Evolutionary conservation across 192 early-diverging fungal species (phyloP).

Genomic region (Coemansia nantahalensis): DNA sequence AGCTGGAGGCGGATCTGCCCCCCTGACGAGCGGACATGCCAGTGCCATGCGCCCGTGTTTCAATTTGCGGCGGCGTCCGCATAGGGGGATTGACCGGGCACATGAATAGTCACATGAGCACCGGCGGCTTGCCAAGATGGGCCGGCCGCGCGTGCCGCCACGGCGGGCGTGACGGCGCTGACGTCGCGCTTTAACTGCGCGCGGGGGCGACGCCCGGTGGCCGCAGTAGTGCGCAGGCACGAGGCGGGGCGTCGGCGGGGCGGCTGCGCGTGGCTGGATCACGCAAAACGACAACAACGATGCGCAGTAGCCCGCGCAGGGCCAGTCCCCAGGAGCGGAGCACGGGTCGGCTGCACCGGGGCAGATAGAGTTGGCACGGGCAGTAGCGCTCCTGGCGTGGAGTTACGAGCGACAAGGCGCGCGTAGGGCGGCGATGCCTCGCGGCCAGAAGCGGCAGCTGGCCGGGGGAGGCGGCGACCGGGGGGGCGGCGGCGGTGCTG

Average conservation of each 20-base stretch:
- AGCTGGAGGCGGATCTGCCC: too few relatives aligned
- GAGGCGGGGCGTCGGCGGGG: background rate
- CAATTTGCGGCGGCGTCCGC: constrained; percentile 8
- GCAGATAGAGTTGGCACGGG: background rate
- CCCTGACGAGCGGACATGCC: too few relatives aligned
- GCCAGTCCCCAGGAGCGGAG: background rate
- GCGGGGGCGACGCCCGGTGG: too few relatives aligned
- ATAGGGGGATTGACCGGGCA: constrained; percentile 13
- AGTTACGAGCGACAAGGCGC: constrained; percentile 35
- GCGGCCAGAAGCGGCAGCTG: constrained; percentile 11
- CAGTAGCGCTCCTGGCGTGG: constrained; percentile 4
- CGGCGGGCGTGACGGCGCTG: too few relatives aligned
- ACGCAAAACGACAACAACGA: constrained; percentile 19
- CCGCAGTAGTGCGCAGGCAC: background rate
- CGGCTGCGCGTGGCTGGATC: constrained; percentile 15
- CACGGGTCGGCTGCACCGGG: background rate
- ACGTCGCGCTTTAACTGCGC: too few relatives aligned
- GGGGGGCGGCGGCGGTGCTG: too few relatives aligned
- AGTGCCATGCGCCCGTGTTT: constrained; percentile 7
- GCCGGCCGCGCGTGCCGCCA: too few relatives aligned
- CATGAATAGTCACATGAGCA: constrained; percentile 6
- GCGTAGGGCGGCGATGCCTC: constrained; percentile 35
- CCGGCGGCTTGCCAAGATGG: too few relatives aligned
- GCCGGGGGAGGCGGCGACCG: too few relatives aligned
- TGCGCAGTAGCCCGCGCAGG: background rate